Percentiles rank a stretch among this genome's conserved stretches.
Evolutionary conservation across 2,329 filamentous ascomycete species (phyloP).

Genomic region (Fusarium verticillioides): DNA sequence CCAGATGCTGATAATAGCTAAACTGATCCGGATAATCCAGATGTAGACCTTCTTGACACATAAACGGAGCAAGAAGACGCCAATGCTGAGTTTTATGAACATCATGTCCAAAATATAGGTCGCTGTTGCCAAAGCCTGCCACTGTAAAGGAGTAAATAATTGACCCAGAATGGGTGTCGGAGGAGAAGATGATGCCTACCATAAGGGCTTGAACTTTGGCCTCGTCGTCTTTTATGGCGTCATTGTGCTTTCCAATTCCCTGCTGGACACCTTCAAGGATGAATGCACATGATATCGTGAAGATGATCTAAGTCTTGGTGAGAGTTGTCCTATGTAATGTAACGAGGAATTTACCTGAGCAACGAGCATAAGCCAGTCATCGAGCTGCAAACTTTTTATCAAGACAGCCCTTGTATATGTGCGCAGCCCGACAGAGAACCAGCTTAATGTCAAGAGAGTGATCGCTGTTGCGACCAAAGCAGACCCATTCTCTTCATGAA

Average conservation of each 20-base stretch:
- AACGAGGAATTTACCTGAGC: slow-evolving; percentile 53
- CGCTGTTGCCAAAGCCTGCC: slow-evolving; percentile 62
- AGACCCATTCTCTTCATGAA: slow-evolving; percentile 53
- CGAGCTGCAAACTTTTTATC: slow-evolving; percentile 58
- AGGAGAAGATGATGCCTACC: slow-evolving; percentile 46
- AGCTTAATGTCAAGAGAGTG: slow-evolving; percentile 54
- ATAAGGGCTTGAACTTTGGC: slow-evolving; percentile 59
- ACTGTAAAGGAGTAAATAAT: slow-evolving; percentile 48
- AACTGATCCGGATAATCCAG: slow-evolving; percentile 58
- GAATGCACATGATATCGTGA: slow-evolving; percentile 60
- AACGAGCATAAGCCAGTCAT: slow-evolving; percentile 65
- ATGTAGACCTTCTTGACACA: slow-evolving; percentile 59
- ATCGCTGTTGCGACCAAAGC: slow-evolving; percentile 51
- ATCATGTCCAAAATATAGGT: slow-evolving; percentile 65
- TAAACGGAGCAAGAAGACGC: slow-evolving; percentile 62
- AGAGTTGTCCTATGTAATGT: background rate
- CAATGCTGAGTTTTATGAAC: slow-evolving; percentile 67
- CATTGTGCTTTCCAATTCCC: slow-evolving; percentile 61
- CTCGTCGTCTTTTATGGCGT: slow-evolving; percentile 52
- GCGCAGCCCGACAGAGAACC: slow-evolving; percentile 56
- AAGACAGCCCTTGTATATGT: slow-evolving; percentile 57
- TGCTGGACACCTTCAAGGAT: slow-evolving; percentile 55
- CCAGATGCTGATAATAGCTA: slow-evolving; percentile 60
- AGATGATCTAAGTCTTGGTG: slow-evolving; percentile 51
- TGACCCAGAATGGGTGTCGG: background rate